phyloP scores from a whole-genome alignment of 2,329 filamentous ascomycete species.

The Claviceps monticola region DNA sequence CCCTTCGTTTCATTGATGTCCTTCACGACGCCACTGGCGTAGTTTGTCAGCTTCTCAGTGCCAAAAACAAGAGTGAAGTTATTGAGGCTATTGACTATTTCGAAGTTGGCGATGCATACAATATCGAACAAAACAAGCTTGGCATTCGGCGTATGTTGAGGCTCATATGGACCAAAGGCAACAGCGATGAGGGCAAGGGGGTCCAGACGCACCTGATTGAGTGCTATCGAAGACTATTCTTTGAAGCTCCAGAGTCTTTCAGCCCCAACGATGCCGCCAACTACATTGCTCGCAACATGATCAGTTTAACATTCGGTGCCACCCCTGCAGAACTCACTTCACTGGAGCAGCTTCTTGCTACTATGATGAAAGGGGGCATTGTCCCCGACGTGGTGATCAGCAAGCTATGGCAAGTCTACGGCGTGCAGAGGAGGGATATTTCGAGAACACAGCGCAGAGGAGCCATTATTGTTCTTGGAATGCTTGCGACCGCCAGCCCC shows the following conservation, averaged over 20 bases:
- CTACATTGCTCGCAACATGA: conserved; percentile 96
- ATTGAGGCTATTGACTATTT: conserved; percentile 99
- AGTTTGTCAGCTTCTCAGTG: conserved; percentile 78
- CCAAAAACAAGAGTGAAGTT: conserved; percentile 94
- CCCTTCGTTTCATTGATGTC: conserved; percentile 84
- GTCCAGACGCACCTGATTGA: conserved; percentile 95
- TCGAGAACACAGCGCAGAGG: conserved; percentile 82
- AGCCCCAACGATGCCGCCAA: conserved; percentile 82
- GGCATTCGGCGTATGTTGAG: conserved; percentile 93
- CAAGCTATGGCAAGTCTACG: conserved; percentile 96
- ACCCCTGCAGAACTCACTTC: conserved; percentile 92
- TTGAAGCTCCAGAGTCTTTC: conserved; percentile 84
- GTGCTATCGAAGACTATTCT: conserved; percentile 90
- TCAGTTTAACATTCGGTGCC: conserved; percentile 90
- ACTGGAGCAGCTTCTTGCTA: conserved; percentile 83
- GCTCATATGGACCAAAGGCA: conserved; percentile 98
- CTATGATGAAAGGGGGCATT: conserved; percentile 91
- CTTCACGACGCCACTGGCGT: conserved; percentile 69
- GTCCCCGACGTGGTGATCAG: conserved; percentile 75
- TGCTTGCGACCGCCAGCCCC: conserved; percentile 85
- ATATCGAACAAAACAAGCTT: conserved; percentile 80
- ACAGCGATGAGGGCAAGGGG: conserved; percentile 96
- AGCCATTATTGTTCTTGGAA: conserved; percentile 90
- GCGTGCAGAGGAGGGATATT: conserved; percentile 84
- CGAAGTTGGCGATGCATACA: conserved; percentile 88